These are phyloP conservation scores for Globisporangium solare DNA, from an alignment of 352 stramenopile species.

Conservation along the genomic window DNA sequence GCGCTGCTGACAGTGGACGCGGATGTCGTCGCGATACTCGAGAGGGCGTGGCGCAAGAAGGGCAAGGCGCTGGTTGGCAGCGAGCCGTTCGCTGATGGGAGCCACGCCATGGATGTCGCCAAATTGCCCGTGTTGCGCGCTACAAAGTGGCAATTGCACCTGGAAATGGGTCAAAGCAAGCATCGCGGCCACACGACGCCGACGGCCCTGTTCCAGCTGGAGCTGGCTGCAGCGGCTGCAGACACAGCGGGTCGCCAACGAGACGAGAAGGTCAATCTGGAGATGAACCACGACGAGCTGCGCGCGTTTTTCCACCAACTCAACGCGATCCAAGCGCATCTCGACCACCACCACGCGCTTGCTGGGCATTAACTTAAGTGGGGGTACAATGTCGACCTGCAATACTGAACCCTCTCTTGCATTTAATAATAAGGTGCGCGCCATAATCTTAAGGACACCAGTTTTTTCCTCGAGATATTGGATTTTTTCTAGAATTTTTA, in stretches of 20 bases:
- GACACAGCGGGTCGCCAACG: constrained; percentile 2
- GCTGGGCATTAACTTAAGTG: background rate
- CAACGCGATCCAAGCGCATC: constrained; percentile 46
- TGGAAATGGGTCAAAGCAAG: constrained; percentile 48
- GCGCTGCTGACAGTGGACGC: constrained; percentile 23
- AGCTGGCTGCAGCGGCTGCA: constrained; percentile 11
- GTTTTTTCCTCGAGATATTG: too few species aligned
- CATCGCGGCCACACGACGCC: constrained; percentile 33
- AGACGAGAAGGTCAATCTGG: constrained; percentile 47
- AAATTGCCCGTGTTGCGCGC: constrained; percentile 19
- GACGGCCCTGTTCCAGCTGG: constrained; percentile 51
- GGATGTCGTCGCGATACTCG: constrained; percentile 25
- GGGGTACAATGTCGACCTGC: too few species aligned
- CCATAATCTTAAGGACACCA: too few species aligned
- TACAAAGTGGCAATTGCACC: constrained; percentile 45
- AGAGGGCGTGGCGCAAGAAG: constrained; percentile 66
- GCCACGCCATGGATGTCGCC: constrained; percentile 10
- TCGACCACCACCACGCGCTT: constrained; percentile 22
- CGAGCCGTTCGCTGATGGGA: constrained; percentile 8
- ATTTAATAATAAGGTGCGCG: too few species aligned
- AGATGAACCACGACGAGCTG: constrained; percentile 55
- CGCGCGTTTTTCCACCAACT: constrained; percentile 54
- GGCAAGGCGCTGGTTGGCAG: constrained; percentile 7
- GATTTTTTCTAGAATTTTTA: too few species aligned
- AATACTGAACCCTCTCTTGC: too few species aligned